phyloP scores from a whole-genome alignment of 768 basidiomycete genomes.

The Lentinula raphanica region DNA sequence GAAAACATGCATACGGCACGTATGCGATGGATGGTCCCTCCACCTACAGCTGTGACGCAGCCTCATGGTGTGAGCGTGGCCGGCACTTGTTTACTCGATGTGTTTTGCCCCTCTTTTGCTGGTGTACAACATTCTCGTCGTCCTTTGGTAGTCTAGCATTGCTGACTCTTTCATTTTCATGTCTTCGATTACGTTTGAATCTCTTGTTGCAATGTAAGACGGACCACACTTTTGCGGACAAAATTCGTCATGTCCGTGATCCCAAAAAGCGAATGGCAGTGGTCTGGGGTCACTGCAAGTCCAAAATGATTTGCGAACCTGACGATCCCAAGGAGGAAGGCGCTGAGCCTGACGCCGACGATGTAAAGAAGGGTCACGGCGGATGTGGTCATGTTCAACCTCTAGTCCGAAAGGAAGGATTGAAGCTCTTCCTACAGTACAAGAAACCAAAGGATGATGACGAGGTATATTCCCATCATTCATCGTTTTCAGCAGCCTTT shows the following conservation, averaged over 20 bases:
- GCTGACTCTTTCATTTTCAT: constrained; percentile 67
- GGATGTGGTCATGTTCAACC: constrained; percentile 95
- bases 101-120: constrained; percentile 53
- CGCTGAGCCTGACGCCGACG: constrained; percentile 61
- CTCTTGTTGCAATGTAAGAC: constrained; percentile 48
- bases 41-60: constrained; percentile 72
- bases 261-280: constrained; percentile 83
- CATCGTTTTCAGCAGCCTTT: background rate
- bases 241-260: constrained; percentile 81
- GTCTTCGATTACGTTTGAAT: constrained; percentile 29
- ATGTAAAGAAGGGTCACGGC: constrained; percentile 88
- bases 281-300: constrained; percentile 84
- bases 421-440: constrained; percentile 92
- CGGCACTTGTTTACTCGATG: constrained; percentile 60
- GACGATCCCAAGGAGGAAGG: constrained; percentile 87
- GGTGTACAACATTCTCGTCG: constrained; percentile 21
- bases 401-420: constrained; percentile 83
- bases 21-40: constrained; percentile 40
- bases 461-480: constrained; percentile 57
- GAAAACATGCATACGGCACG: constrained; percentile 41
- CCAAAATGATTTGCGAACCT: constrained; percentile 83
- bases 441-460: constrained; percentile 94
- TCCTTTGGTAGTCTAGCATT: constrained; percentile 33
- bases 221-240: constrained; percentile 80
- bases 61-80: constrained; percentile 42